A percentile compares a stretch with the other conserved stretches of the same genome.
Conservation (phyloP, 371 early-diverging fungal species). For the Batrachochytrium dendrobatidis region DNA sequence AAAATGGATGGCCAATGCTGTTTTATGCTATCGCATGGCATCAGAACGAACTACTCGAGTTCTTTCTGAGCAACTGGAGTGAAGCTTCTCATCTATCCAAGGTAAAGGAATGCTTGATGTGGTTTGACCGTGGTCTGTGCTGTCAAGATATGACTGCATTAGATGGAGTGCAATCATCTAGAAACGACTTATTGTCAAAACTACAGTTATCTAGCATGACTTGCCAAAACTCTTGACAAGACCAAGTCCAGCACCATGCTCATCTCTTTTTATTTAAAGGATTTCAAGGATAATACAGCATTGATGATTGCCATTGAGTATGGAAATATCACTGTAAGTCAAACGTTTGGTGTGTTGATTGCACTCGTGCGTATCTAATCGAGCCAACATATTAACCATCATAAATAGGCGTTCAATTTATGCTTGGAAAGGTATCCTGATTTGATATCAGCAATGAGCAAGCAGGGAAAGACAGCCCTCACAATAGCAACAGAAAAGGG, state of each 20-base stretch:
- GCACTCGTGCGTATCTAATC: conserved; percentile 2
- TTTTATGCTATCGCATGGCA: conserved; percentile 35
- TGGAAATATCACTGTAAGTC: conserved; percentile 26
- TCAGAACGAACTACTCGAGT: conserved; percentile 29
- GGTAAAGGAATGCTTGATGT: conserved; percentile 1
- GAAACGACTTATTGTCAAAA: too few species aligned
- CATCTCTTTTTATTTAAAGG: too few species aligned
- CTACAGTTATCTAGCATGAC: too few species aligned
- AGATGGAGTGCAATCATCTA: too few species aligned
- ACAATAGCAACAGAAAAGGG: conserved; percentile 28
- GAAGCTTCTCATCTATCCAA: conserved; percentile 25
- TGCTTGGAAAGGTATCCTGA: conserved; percentile 25
- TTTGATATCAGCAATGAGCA: conserved; percentile 20
- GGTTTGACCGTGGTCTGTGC: not conserved
- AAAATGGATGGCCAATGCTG: conserved; percentile 37
- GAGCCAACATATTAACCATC: not conserved
- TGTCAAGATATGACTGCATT: not conserved
- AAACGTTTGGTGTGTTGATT: too few species aligned
- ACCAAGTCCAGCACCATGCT: too few species aligned
- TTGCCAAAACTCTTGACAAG: too few species aligned
- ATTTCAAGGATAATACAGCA: conserved; percentile 33
- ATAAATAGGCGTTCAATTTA: conserved; percentile 18
- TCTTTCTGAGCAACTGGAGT: conserved; percentile 29
- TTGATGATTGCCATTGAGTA: conserved; percentile 30
- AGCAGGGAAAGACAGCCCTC: conserved; percentile 26